Conservation (phyloP, 2,329 filamentous ascomycete genomes). For the Aspergillus luchuensis region DNA sequence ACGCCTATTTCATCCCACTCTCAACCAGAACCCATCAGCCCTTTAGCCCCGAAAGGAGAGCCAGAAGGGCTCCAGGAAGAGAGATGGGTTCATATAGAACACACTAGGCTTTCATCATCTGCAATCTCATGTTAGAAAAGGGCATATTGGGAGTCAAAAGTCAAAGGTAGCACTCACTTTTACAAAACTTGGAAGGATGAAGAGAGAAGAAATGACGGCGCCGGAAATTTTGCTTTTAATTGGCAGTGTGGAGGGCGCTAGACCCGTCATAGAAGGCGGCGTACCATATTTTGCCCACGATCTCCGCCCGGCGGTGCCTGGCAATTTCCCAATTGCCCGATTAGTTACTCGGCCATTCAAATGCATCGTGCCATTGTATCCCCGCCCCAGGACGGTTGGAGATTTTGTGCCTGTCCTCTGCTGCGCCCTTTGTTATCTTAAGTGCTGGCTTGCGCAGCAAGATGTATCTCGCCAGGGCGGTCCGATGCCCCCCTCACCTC, state of each 20-base stretch:
- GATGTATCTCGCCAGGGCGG: conserved; percentile 29
- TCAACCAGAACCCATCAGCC: conserved; percentile 68
- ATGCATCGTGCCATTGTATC: background rate
- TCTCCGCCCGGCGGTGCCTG: background rate
- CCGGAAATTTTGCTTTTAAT: conserved; percentile 25
- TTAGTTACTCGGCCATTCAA: background rate
- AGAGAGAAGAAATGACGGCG: conserved; percentile 58
- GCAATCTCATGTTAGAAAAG: conserved; percentile 21
- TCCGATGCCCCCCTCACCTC: conserved; percentile 29
- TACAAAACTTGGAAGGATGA: conserved; percentile 99
- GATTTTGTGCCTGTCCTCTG: background rate
- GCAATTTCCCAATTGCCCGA: conserved; percentile 4
- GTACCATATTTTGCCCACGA: conserved; percentile 18
- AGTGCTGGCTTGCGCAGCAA: background rate
- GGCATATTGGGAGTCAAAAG: conserved; percentile 16
- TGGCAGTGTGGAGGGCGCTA: conserved; percentile 29
- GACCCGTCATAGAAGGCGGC: conserved; percentile 24
- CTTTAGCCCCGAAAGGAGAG: conserved; percentile 86
- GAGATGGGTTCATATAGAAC: conserved; percentile 79
- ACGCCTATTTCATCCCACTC: conserved; percentile 94
- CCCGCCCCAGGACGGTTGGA: background rate
- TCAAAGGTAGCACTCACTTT: conserved; percentile 65
- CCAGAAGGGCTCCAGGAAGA: conserved; percentile 65
- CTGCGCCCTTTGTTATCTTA: background rate
- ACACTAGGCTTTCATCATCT: conserved; percentile 99